Percentiles rank a stretch among this genome's conserved stretches.
Conservation (phyloP, 768 basidiomycete genomes). For the Xerocomellus chrysenteron region DNA sequence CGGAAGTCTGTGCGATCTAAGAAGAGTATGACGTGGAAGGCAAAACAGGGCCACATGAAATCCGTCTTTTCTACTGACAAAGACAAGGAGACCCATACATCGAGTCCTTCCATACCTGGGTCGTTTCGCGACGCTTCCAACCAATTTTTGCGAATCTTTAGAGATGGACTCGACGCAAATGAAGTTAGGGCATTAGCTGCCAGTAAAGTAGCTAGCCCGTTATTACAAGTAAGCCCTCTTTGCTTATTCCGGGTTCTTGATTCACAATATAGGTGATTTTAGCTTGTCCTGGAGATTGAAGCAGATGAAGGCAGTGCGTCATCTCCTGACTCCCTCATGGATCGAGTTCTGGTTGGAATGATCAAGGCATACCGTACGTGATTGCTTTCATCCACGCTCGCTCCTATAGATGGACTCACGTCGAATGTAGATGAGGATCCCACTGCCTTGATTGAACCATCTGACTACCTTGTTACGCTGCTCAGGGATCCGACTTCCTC, state of each 20-base stretch:
- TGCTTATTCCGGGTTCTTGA: constrained; percentile 2
- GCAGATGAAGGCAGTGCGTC: constrained; percentile 60
- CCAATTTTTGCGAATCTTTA: constrained; percentile 50
- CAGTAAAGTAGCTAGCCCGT: constrained; percentile 74
- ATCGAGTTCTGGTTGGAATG: constrained; percentile 73
- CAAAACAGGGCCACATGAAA: constrained; percentile 75
- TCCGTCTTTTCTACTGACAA: constrained; percentile 63
- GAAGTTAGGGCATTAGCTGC: constrained; percentile 77
- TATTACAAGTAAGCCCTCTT: constrained; percentile 55
- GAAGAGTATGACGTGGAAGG: constrained; percentile 80
- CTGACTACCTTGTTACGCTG: constrained; percentile 80
- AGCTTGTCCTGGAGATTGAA: constrained; percentile 87
- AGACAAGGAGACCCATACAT: constrained; percentile 34
- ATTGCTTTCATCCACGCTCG: background rate
- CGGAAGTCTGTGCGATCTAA: constrained; percentile 68
- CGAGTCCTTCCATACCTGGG: constrained; percentile 35
- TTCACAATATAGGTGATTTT: constrained; percentile 6
- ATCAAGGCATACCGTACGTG: constrained; percentile 63
- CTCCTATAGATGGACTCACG: background rate
- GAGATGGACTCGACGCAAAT: constrained; percentile 57
- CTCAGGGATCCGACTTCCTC: constrained; percentile 87
- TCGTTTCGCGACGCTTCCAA: constrained; percentile 49
- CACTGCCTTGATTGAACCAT: constrained; percentile 43
- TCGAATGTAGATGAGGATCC: constrained; percentile 40
- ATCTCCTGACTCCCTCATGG: constrained; percentile 72